Evolutionary conservation across 306 rosid genomes (phyloP).

Genomic region (Aeschynomene evenia): DNA sequence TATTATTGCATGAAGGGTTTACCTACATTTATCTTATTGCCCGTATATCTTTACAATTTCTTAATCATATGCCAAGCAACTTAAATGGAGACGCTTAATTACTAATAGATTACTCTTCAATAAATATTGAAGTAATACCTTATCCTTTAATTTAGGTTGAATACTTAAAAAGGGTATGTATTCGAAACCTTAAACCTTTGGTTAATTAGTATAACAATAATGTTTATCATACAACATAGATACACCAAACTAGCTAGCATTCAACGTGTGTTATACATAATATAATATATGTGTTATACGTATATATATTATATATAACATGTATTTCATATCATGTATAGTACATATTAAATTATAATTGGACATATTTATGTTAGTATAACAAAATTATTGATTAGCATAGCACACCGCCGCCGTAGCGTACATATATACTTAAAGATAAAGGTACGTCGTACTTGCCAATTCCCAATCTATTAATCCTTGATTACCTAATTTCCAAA

Average conservation of each 20-base stretch:
- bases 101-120: background rate
- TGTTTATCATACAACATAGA: no score
- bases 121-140: background rate
- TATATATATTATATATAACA: no score
- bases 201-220: no score
- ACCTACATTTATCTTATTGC: background rate
- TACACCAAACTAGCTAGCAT: no score
- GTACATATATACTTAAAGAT: background rate
- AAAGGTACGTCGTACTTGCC: background rate
- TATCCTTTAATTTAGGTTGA: background rate
- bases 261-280: no score
- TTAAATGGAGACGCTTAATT: background rate
- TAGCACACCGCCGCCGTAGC: conserved; percentile 1
- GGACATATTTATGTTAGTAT: no score
- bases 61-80: background rate
- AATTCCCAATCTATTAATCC: background rate
- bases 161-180: background rate
- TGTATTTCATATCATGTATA: no score
- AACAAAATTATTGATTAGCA: no score
- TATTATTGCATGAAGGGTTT: no score
- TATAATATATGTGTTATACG: no score
- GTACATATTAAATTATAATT: no score
- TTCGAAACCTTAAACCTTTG: background rate
- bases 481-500: background rate
- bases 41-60: background rate